Conservation (phyloP, 2,329 filamentous ascomycete species). For the Hansfordia pulvinata region DNA sequence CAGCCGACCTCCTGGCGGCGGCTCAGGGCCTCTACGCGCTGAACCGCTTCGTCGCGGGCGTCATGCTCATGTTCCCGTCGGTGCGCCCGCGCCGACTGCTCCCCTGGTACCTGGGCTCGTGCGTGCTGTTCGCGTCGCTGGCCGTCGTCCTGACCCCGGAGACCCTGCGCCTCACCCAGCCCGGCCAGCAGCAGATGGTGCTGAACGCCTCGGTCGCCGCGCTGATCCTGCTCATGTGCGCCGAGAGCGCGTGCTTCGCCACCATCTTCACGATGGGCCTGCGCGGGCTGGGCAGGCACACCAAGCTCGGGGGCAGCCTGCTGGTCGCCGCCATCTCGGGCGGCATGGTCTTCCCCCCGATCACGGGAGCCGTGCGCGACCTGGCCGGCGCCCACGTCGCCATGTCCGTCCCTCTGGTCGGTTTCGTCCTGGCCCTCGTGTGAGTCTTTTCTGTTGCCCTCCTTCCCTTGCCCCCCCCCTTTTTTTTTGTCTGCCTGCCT, state of each 20-base stretch:
- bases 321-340: conserved; percentile 41
- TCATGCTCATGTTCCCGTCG: conserved; percentile 34
- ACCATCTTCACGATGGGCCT: conserved; percentile 46
- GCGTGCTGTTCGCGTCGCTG: conserved; percentile 39
- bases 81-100: conserved; percentile 42
- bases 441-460: conserved; percentile 5
- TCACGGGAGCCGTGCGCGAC: conserved; percentile 34
- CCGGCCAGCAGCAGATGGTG: conserved; percentile 33
- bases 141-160: too few species aligned
- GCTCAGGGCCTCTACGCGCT: conserved; percentile 46
- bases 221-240: conserved; percentile 42
- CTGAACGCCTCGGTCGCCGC: conserved; percentile 38
- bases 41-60: conserved; percentile 42
- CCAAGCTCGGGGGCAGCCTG: conserved; percentile 37
- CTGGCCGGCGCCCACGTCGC: conserved; percentile 23
- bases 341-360: conserved; percentile 39
- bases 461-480: too few species aligned
- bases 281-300: conserved; percentile 40
- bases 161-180: too few species aligned
- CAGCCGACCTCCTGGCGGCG: conserved; percentile 40
- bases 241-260: conserved; percentile 43
- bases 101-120: conserved; percentile 33
- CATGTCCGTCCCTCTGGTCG: conserved; percentile 31
- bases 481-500: too few species aligned
- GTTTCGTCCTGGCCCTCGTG: conserved; percentile 26